Percentiles rank a stretch among this genome's conserved stretches.
Evolutionary conservation across 371 early-diverging fungal species (phyloP).

Genomic region (Apophysomyces ossiformis): DNA sequence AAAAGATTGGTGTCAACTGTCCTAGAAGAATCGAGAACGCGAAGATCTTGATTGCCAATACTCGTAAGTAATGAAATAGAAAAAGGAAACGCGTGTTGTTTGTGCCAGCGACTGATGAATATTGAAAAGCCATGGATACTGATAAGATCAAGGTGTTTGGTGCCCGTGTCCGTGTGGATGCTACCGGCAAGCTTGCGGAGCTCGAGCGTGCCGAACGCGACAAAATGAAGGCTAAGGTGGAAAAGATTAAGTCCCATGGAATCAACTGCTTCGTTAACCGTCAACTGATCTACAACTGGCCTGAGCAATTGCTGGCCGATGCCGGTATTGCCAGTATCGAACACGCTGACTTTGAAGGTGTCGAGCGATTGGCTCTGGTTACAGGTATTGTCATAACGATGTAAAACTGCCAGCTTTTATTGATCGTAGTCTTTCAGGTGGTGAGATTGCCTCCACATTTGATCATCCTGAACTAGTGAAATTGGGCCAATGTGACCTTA

Average conservation of each 20-base stretch:
- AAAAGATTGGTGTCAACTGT: conserved; percentile 97
- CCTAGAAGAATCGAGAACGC: conserved; percentile 97
- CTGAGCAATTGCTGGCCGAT: conserved; percentile 98
- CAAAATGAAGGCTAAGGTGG: conserved; percentile 99
- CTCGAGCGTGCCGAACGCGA: conserved; percentile 98
- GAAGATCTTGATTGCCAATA: conserved; percentile 98
- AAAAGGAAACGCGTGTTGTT: conserved; percentile 6
- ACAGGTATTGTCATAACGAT: conserved; percentile 57
- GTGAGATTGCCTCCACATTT: conserved; percentile 99
- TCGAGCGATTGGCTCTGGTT: conserved; percentile 97
- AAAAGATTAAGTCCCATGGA: conserved; percentile 95
- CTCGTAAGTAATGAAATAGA: conserved; percentile 64
- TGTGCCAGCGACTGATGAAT: background rate
- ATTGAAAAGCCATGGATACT: conserved; percentile 92
- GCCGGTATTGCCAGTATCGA: conserved; percentile 98
- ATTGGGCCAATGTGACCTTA: conserved; percentile 94
- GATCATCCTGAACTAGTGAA: conserved; percentile 96
- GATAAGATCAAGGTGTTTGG: conserved; percentile 99
- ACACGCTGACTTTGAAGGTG: conserved; percentile 99
- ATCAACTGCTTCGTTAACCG: conserved; percentile 99
- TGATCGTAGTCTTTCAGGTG: conserved; percentile 56
- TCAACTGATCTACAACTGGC: conserved; percentile 99
- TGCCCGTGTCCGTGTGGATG: conserved; percentile 96
- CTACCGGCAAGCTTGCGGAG: conserved; percentile 97
- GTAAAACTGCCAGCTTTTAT: background rate